Evolutionary conservation across 192 early-diverging fungal genomes (phyloP).

Genomic region (Linnemannia hyalina): DNA sequence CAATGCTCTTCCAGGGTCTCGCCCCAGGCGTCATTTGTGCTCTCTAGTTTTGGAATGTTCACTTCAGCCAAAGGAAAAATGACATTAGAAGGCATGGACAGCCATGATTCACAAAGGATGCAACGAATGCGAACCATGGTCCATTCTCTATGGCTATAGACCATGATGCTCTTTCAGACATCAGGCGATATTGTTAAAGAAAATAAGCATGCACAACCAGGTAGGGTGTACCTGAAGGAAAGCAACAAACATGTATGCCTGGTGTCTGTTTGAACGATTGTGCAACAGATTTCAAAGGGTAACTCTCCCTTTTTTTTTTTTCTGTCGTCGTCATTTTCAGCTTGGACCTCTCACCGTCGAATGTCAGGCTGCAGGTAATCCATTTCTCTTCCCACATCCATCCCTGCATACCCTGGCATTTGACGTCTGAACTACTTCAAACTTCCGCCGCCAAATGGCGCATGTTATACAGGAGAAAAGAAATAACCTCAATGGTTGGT

Average conservation of each 20-base stretch:
- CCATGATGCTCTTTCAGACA: neutral
- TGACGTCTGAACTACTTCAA: no score
- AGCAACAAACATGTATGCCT: neutral
- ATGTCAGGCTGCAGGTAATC: neutral
- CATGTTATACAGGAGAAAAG: neutral
- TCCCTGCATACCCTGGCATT: neutral
- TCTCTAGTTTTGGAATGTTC: neutral
- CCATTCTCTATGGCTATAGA: no score
- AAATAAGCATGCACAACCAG: neutral
- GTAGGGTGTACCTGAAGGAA: neutral
- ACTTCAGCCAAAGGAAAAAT: neutral
- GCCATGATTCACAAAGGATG: no score
- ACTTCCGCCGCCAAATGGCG: neutral
- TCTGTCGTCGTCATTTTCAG: neutral
- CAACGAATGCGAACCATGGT: no score
- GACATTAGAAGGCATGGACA: no score
- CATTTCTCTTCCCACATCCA: neutral
- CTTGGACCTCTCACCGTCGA: neutral
- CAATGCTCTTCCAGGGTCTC: neutral
- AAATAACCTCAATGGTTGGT: neutral
- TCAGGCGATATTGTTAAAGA: neutral
- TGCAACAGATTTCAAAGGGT: neutral
- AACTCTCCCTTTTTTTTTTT: neutral
- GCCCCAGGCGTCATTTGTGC: neutral
- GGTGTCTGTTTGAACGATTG: neutral